Percentiles rank a stretch among this genome's conserved stretches.
phyloP scores from a whole-genome alignment of 352 stramenopile genomes.

The Thraustochytrium striatum region DNA sequence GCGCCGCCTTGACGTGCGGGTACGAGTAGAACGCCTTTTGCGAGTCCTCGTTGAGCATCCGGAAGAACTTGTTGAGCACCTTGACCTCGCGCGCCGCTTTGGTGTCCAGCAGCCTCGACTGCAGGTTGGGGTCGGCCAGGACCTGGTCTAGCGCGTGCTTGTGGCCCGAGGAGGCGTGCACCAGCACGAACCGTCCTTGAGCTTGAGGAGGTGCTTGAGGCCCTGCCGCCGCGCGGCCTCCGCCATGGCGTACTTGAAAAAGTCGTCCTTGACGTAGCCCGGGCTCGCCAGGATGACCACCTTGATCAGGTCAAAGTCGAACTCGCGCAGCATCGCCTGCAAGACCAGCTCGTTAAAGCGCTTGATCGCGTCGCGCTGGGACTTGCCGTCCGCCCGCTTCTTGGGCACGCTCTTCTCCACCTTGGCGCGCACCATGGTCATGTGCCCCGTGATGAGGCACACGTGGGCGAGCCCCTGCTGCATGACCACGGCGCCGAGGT shows the following conservation, averaged over 20 bases:
- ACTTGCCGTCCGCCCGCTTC: constrained; percentile 87
- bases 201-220: constrained; percentile 77
- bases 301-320: constrained; percentile 95
- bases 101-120: constrained; percentile 86
- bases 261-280: constrained; percentile 96
- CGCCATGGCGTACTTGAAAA: constrained; percentile 89
- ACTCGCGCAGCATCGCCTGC: constrained; percentile 85
- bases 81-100: constrained; percentile 86
- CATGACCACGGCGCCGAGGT: constrained; percentile 94
- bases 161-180: constrained; percentile 88
- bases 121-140: constrained; percentile 82
- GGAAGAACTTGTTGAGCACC: constrained; percentile 88
- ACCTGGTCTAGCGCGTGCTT: constrained; percentile 96
- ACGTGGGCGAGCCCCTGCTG: constrained; percentile 88
- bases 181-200: constrained; percentile 95
- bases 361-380: constrained; percentile 83
- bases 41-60: constrained; percentile 88
- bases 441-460: constrained; percentile 92
- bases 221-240: constrained; percentile 66
- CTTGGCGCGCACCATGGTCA: constrained; percentile 88
- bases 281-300: constrained; percentile 89
- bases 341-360: constrained; percentile 96
- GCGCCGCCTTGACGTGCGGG: constrained; percentile 77
- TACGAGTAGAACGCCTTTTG: constrained; percentile 94
- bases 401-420: constrained; percentile 95